phyloP scores from a whole-genome alignment of 2,329 filamentous ascomycete species.

The Aspergillus niger region DNA sequence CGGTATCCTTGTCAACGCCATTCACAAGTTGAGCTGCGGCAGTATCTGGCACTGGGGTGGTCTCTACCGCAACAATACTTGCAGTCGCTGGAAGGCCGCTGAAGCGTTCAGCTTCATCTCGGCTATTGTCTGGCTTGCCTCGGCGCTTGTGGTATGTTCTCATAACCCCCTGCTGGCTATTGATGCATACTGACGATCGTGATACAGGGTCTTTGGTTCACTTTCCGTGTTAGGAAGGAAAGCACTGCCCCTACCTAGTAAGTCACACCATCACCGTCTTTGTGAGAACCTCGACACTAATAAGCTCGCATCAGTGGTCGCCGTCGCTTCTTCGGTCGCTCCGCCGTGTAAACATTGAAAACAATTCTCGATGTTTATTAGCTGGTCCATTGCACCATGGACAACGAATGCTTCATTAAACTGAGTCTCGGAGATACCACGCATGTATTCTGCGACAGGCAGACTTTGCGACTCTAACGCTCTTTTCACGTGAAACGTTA shows the following conservation, averaged over 20 bases:
- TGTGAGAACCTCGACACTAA: background rate
- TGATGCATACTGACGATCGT: conserved; percentile 14
- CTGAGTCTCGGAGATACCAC: background rate
- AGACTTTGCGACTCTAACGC: background rate
- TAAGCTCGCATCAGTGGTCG: conserved; percentile 6
- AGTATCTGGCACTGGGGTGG: conserved; percentile 62
- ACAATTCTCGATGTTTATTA: too few species aligned
- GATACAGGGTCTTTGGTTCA: conserved; percentile 39
- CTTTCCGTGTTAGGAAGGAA: conserved; percentile 29
- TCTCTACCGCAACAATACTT: conserved; percentile 55
- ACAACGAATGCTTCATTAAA: background rate
- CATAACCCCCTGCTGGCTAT: background rate
- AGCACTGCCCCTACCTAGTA: conserved; percentile 24
- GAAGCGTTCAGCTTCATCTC: conserved; percentile 73
- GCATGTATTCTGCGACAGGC: background rate
- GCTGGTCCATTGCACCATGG: background rate
- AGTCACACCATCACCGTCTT: conserved; percentile 13
- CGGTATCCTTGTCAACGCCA: conserved; percentile 64
- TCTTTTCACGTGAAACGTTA: background rate
- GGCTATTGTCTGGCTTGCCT: conserved; percentile 70
- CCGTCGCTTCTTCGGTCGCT: conserved; percentile 14
- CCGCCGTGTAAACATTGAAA: conserved; percentile 9
- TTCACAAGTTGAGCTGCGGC: conserved; percentile 55
- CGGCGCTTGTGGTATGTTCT: conserved; percentile 55
- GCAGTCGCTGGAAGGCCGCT: conserved; percentile 69